These are phyloP conservation scores for Neofusicoccum kwambonambiense DNA, from an alignment of 2,329 filamentous ascomycete species.

Conservation along the genomic window DNA sequence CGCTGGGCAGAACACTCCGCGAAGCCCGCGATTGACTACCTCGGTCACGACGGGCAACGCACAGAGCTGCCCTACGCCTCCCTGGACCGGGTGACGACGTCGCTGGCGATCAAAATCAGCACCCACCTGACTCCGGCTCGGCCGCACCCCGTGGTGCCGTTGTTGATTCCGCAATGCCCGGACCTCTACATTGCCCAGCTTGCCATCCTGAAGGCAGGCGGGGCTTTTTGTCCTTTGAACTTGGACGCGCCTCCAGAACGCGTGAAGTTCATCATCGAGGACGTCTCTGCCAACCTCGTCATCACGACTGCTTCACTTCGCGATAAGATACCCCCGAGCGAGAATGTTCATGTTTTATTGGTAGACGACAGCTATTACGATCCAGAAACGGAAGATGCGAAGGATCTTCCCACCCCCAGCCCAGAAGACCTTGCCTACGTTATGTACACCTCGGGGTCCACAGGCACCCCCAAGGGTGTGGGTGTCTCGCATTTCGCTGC, in stretches of 20 bases:
- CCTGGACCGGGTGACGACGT: conserved; percentile 59
- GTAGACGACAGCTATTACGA: conserved; percentile 34
- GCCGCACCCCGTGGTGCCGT: conserved; percentile 60
- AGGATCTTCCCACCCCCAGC: background rate
- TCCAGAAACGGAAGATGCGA: background rate
- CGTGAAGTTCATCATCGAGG: conserved; percentile 75
- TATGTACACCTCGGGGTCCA: conserved; percentile 92
- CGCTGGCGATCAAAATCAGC: conserved; percentile 55
- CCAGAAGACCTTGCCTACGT: conserved; percentile 68
- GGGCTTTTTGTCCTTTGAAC: conserved; percentile 81
- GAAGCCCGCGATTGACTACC: conserved; percentile 62
- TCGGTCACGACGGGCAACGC: conserved; percentile 48
- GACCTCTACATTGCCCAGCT: conserved; percentile 75
- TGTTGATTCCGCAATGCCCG: conserved; percentile 74
- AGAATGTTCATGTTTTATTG: conserved; percentile 39
- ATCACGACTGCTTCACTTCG: conserved; percentile 58
- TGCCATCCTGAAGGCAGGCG: conserved; percentile 76
- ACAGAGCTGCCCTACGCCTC: conserved; percentile 59
- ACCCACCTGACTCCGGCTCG: conserved; percentile 27
- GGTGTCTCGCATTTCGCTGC: conserved; percentile 75
- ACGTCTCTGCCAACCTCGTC: conserved; percentile 69
- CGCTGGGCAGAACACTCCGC: conserved; percentile 34
- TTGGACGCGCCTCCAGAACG: conserved; percentile 75
- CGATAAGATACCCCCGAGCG: conserved; percentile 37
- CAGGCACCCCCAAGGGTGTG: conserved; percentile 85